A percentile compares a stretch with the other conserved stretches of the same genome.
These are phyloP conservation scores for Venustampulla echinocandica DNA, from an alignment of 495 filamentous ascomycete genomes.

Conservation along the genomic window DNA sequence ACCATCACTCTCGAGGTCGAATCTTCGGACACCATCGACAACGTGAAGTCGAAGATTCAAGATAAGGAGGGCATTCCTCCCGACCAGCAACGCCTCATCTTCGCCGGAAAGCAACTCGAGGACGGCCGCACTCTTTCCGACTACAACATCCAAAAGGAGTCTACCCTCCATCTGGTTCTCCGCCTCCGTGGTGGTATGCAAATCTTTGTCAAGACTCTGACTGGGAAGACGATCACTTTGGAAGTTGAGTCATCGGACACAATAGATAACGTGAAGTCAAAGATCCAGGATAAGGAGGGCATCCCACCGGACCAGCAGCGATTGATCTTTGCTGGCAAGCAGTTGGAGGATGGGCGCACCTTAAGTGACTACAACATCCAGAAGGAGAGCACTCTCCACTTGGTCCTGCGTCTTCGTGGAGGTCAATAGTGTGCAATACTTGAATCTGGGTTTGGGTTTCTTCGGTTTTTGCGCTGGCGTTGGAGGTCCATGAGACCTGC, in stretches of 20 bases:
- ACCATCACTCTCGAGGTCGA: slow-evolving; percentile 98
- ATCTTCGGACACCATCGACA: slow-evolving; percentile 92
- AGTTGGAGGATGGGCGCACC: slow-evolving; percentile 73
- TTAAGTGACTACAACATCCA: slow-evolving; percentile 98
- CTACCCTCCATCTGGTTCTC: slow-evolving; percentile 89
- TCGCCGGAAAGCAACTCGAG: slow-evolving; percentile 93
- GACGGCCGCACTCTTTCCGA: slow-evolving; percentile 75
- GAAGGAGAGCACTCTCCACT: slow-evolving; percentile 95
- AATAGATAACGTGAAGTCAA: slow-evolving; percentile 89
- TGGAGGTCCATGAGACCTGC: background rate
- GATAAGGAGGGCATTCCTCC: slow-evolving; percentile 96
- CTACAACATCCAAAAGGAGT: slow-evolving; percentile 99
- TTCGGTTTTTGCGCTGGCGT: slow-evolving; percentile 24
- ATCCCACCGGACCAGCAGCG: slow-evolving; percentile 99
- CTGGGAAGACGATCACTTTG: slow-evolving; percentile 88
- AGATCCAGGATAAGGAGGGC: slow-evolving; percentile 99
- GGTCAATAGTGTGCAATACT: slow-evolving; percentile 82
- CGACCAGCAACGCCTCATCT: slow-evolving; percentile 90
- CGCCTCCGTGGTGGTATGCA: slow-evolving; percentile 99
- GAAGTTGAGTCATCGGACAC: slow-evolving; percentile 88
- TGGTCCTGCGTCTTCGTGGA: slow-evolving; percentile 94
- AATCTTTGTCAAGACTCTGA: slow-evolving; percentile 75
- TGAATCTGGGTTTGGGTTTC: slow-evolving; percentile 22
- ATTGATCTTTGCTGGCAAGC: slow-evolving; percentile 94
- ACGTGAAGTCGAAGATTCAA: slow-evolving; percentile 74